Conservation (phyloP, 192 early-diverging fungal genomes). For the Dimargaris cristalligena region DNA sequence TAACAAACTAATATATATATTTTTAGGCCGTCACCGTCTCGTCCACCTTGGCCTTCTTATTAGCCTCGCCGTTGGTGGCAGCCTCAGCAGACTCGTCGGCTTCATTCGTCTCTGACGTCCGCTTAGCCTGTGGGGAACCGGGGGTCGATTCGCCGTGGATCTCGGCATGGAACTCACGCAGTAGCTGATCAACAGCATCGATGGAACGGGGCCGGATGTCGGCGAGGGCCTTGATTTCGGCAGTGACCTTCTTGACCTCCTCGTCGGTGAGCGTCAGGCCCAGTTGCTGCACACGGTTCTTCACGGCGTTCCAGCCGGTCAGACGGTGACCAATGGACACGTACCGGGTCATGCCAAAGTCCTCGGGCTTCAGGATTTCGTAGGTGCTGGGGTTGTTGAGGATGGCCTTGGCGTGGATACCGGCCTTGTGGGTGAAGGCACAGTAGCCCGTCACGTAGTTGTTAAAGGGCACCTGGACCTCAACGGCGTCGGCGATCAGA, state of each 20-base stretch:
- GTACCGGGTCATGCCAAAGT: slow-evolving; percentile 97
- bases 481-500: slow-evolving; percentile 86
- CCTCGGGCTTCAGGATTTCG: slow-evolving; percentile 94
- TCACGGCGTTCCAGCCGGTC: slow-evolving; percentile 98
- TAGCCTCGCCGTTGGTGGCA: too few species aligned
- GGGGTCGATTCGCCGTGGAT: background rate
- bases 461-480: slow-evolving; percentile 95
- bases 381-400: slow-evolving; percentile 97
- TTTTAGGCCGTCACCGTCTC: background rate
- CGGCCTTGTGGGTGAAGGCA: slow-evolving; percentile 98
- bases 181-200: slow-evolving; percentile 80
- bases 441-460: slow-evolving; percentile 99
- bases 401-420: slow-evolving; percentile 99
- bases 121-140: background rate
- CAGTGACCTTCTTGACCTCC: slow-evolving; percentile 79
- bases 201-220: slow-evolving; percentile 84
- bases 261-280: slow-evolving; percentile 68
- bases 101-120: background rate
- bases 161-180: slow-evolving; percentile 49
- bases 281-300: slow-evolving; percentile 92
- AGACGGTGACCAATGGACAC: slow-evolving; percentile 93
- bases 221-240: slow-evolving; percentile 86
- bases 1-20: background rate
- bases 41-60: too few species aligned
- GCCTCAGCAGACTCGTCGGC: background rate